Base-by-base conservation (phyloP, 1,284 basidiomycete species). In the Ustilago xerochloae region DNA sequence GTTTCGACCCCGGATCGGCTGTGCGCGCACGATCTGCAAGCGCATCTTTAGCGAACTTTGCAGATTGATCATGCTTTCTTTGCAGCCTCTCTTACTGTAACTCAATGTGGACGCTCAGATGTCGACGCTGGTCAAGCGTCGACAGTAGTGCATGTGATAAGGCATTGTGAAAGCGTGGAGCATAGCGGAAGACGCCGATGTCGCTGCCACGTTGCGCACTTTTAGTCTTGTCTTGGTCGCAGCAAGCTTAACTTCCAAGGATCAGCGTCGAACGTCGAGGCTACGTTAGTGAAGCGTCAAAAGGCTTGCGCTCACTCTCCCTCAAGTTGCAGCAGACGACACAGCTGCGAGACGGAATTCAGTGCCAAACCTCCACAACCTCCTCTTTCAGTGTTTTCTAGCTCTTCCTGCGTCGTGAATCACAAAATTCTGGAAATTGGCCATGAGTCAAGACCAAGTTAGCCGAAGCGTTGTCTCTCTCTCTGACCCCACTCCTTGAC, bases 1-100 rank as follows among this genome's bases (percentile, higher is more conserved):
- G 28, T 24, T 3, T 29, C 39, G 32, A 55, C 60, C 60, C 60
- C 60, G 52, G 60, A 62, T 55, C 52, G 60, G 28, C 52, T 50
- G 36, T 13, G 35, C 43, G 59, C 45, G 51, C 43, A 45, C 59
- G 51, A 61, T 48, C 59, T 48, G 51, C 43, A 39, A 38, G 22
- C 18, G 35, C 58, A 20, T 39, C 38, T 39, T 39, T 39, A 18
- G 38, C 38, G 38, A 39, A 39, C n/a, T 20, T 36, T 18, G 38
- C 38, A 39, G 38, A 10, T 39, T n/a, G 38, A 43, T 45, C 43
- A 36, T 49, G 49, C 35, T 36, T 13, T 12, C 10, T 18, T n/a
- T 46, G 26, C 13, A 18, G 38, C 20, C 20, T n/a, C n/a, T n/a
- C n/a, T n/a, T n/a, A n/a, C n/a, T n/a, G n/a, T n/a, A n/a, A n/a